Percentiles rank a stretch among this genome's conserved stretches.
Conservation (phyloP, 1,284 basidiomycete genomes). For the Chiua sp. region DNA sequence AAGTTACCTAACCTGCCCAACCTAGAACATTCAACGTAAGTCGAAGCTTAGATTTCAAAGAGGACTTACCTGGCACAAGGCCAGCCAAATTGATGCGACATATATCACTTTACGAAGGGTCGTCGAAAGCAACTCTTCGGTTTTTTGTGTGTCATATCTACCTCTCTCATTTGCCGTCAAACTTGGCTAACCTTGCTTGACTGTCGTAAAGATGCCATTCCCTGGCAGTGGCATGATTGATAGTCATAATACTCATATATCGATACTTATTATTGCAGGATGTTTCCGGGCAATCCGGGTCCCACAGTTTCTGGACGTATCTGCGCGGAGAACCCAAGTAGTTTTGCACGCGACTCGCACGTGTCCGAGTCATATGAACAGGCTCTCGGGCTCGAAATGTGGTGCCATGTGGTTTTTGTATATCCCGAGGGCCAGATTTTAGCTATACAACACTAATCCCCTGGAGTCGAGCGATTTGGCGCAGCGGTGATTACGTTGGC, state of each 20-base stretch:
- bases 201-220: background rate
- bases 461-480: constrained; percentile 1
- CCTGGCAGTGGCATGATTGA: background rate
- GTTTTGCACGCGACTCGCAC: background rate
- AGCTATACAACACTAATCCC: background rate
- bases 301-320: too few relatives aligned
- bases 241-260: background rate
- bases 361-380: background rate
- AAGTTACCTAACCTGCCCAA: background rate
- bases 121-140: background rate
- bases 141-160: background rate
- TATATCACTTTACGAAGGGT: background rate
- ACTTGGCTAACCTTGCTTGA: background rate
- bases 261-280: background rate
- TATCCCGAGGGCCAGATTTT: too few relatives aligned
- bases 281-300: too few relatives aligned
- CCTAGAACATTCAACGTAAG: too few relatives aligned
- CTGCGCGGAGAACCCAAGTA: background rate
- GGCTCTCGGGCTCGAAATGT: background rate
- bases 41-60: too few relatives aligned
- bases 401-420: too few relatives aligned
- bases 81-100: too few relatives aligned
- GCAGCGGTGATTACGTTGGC: constrained; percentile 25
- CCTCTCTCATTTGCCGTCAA: background rate
- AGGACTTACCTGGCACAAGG: too few relatives aligned